Base-by-base conservation (phyloP, 2,329 filamentous ascomycete species). In the Aureobasidium subglaciale region DNA sequence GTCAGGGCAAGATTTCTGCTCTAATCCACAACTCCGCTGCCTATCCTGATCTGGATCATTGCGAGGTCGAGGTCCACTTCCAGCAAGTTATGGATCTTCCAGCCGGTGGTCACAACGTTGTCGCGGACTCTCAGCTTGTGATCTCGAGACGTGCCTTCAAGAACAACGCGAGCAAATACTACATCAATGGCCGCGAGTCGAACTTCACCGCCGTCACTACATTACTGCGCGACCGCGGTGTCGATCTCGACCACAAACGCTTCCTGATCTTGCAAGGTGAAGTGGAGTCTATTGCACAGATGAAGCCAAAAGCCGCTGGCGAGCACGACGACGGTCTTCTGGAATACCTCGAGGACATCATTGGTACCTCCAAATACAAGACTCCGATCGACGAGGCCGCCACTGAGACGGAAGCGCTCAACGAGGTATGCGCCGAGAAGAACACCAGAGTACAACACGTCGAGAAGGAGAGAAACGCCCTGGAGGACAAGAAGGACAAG, bases 281-380 rank as follows among this genome's bases (percentile, higher is more conserved):
- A 70, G 93, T 99, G 58, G 93, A 99, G 70, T 96, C 92, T 0
- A 99, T 99, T 67, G 92, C 93, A 6, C 93, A 97, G 72, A 99
- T 99, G 93, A 99, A 99, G 72, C 80, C 95, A 16, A 99, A 99
- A 71, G 93, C 95, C 4, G 85, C 81, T 38, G 92, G 89, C 63
- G 93, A 99, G 69, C 92, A 97, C 66, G 93, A 99, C 59, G 93
- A 99, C 65, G 93, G 93, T 11, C 80, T 99, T 3, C 78, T 99
- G 16, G 93, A 99, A 70, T 99, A 99, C 61, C 82, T 99, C 0
- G 93, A 99, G 70, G 93, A 99, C 66, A 99, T 99, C 59, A 97
- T 99, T 64, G 93, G 95, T 60, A 99, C 93, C 0, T 97, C 93
- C 5, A 96, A 96, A 69, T 99, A 99, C 76, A 99, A 99, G 74